Evolutionary conservation across 2,329 filamentous ascomycete species (phyloP), one percentile per base, ranked within the genome.

Genomic region (Beauveria australis): DNA sequence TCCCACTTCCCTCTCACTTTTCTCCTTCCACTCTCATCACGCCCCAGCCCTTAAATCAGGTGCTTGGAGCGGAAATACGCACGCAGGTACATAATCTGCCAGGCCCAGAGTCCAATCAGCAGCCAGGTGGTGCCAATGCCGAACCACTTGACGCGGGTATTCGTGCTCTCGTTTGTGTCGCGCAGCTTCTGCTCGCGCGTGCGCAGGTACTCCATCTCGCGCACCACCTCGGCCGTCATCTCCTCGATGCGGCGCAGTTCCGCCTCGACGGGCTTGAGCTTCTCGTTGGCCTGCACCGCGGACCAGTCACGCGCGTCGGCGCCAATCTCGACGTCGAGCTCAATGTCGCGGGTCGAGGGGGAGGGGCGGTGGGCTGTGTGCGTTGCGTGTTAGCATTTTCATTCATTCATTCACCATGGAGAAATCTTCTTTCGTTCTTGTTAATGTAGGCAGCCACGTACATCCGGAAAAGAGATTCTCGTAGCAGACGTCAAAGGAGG

Each of bases 81-180:
- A 74, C 94, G 84, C 76, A 99, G 81, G 77, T 99, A 99, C 73
- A 99, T 86, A 71, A 99, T 90, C 85, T 99, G 94, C 94, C 94
- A 99, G 47, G 80, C 92, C 75, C 94, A 96, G 68, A 99, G 80
- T 40, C 85, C 90, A 66, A 97, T 81, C 68, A 99, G 79, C 81
- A 97, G 88, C 64, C 91, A 89, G 78, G 96, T 97, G 30, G 93
- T 97, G 66, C 87, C 86, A 73, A 97, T 87, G 53, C 93, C 93
- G 76, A 99, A 99, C 92, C 91, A 97, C 81, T 97, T 99, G 71
- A 99, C 94, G 62, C 94, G 86, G 78, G 89, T 94, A 78, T 99
- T 99, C 66, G 94, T 99, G 81, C 93, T 97, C 87, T 99, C 94
- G 76, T 99, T 99, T 68, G 94, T 99, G 78, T 99, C 93, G 74